Base-by-base conservation (phyloP, 108 stramenopile genomes). In the Licmophora abbreviata region DNA sequence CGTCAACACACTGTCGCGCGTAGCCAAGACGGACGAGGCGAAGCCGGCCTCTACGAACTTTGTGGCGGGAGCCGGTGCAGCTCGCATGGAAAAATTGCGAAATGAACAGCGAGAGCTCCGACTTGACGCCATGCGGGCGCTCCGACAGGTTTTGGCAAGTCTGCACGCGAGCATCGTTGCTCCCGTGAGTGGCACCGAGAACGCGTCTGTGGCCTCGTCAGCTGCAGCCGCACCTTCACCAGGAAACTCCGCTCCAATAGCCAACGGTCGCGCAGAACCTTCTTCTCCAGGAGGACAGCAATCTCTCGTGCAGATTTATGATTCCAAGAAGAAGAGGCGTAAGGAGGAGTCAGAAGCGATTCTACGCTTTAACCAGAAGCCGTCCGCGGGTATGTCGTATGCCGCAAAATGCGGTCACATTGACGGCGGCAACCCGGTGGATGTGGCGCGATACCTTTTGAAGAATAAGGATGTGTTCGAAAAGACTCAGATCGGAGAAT, bases 401-500 rank as follows among this genome's bases (percentile, higher is more conserved):
- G 81, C 17, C n/a, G n/a, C n/a, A n/a, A n/a, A n/a, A n/a, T n/a
- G n/a, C n/a, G 68, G 20, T 79, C 76, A 15, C 67, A 72, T 1
- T 45, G 34, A 1, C 70, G 59, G 34, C 36, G 84, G n/a, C 45
- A 74, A 35, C 40, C 85, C 17, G 80, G 73, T 46, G 61, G 82
- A 64, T 11, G 78, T 99, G 55, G 99, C 97, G 3, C 50, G 47
- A 6, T 97, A 94, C 54, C 74, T 99, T 45, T 61, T 76, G 18
- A 77, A 68, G 23, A 73, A 96, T 51, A 80, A 73, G 40, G 97
- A 98, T 53, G 72, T 67, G 38, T 74, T 99, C 14, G 97, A 98
- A 68, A 99, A 99, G 74, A 99, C 97, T 7, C 89, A 90, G 73
- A 97, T 95, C 46, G 99, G 99, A 18, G 99, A 98, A 69, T 88